Percentiles rank a stretch among this genome's conserved stretches.
Conservation (phyloP, 768 basidiomycete genomes). For the Leccinum truebloodii region DNA sequence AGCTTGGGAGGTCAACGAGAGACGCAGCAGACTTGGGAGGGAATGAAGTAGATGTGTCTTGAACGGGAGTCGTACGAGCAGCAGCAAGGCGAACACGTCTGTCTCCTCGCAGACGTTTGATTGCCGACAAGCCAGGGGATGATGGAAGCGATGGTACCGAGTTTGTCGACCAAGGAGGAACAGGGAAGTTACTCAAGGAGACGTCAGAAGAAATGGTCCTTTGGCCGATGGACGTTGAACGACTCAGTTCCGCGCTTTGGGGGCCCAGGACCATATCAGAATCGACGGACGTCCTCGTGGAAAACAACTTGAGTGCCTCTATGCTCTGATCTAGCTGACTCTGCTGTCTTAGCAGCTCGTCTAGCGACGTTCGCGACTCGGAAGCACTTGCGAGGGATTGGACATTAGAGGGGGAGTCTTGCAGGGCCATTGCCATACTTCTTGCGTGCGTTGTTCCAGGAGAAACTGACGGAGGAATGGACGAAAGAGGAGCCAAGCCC, state of each 20-base stretch:
- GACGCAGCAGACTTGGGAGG: conserved; percentile 32
- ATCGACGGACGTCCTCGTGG: conserved; percentile 27
- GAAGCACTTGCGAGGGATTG: conserved; percentile 8
- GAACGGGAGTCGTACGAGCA: conserved; percentile 4
- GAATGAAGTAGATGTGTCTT: conserved; percentile 11
- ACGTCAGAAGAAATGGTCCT: conserved; percentile 47
- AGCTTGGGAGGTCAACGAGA: conserved; percentile 22
- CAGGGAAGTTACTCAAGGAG: conserved; percentile 70
- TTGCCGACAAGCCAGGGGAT: conserved; percentile 5
- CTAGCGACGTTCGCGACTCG: conserved; percentile 40
- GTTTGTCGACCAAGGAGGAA: conserved; percentile 47
- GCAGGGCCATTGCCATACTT: conserved; percentile 1
- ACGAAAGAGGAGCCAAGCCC: background rate
- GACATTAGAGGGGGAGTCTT: conserved; percentile 45
- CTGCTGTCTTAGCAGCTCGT: conserved; percentile 59
- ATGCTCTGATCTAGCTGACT: conserved; percentile 66
- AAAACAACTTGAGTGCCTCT: conserved; percentile 52
- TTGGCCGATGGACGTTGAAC: conserved; percentile 28
- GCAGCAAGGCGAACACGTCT: conserved; percentile 21
- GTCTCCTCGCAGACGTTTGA: conserved; percentile 25
- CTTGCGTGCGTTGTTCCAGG: background rate
- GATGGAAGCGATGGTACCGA: conserved; percentile 22
- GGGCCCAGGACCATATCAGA: conserved; percentile 33
- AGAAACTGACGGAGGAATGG: background rate
- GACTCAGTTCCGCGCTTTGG: conserved; percentile 15